Evolutionary conservation across 2,329 filamentous ascomycete genomes (phyloP).

Genomic region (Byssochlamys sp.): DNA sequence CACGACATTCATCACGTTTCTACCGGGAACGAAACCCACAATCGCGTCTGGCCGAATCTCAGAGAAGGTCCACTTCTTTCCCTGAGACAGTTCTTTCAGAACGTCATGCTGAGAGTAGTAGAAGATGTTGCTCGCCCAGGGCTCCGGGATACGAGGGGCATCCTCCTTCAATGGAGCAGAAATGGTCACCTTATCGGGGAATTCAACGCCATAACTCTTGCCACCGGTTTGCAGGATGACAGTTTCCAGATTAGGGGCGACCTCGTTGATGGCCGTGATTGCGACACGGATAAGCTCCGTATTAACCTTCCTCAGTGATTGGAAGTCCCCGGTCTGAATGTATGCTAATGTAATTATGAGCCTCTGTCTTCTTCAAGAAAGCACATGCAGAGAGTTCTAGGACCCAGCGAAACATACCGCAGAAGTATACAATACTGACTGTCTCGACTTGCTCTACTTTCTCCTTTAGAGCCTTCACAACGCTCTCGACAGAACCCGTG

Average conservation of each 20-base stretch:
- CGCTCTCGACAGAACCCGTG: constrained; percentile 6
- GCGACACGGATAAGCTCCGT: constrained; percentile 28
- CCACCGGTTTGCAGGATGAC: constrained; percentile 29
- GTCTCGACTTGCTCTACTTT: constrained; percentile 27
- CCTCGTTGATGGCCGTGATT: constrained; percentile 18
- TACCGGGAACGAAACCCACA: constrained; percentile 15
- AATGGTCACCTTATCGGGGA: constrained; percentile 19
- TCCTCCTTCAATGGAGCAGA: constrained; percentile 19
- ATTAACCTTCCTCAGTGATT: constrained; percentile 19
- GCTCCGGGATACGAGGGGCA: constrained; percentile 17
- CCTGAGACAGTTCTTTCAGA: constrained; percentile 10
- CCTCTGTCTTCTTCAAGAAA: not conserved
- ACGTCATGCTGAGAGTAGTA: constrained; percentile 20
- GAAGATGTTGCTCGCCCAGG: constrained; percentile 16
- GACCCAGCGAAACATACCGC: constrained; percentile 13
- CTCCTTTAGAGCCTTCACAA: constrained; percentile 21
- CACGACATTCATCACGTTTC: constrained; percentile 16
- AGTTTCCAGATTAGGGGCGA: constrained; percentile 17
- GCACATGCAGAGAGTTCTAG: not conserved
- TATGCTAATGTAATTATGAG: constrained; percentile 4
- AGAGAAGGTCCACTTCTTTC: constrained; percentile 19
- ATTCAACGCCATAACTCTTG: constrained; percentile 31
- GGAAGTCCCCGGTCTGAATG: constrained; percentile 11
- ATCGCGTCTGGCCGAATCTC: constrained; percentile 22
- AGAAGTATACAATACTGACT: constrained; percentile 33